Conservation (phyloP, 176 grass and related monocot species). For the Bolboschoenus planiculmis region DNA sequence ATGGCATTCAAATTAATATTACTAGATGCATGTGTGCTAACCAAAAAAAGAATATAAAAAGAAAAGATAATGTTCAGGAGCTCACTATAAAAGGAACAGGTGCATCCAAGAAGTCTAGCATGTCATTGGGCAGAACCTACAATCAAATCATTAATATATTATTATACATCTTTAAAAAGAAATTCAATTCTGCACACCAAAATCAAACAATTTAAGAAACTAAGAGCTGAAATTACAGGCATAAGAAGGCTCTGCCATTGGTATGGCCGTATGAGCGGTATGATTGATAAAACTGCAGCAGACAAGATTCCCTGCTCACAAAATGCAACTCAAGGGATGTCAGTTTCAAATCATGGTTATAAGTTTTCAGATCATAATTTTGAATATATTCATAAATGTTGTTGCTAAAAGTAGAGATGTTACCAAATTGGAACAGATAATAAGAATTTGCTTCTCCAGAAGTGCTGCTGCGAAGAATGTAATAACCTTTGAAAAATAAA, state of each 20-base stretch:
- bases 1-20: not conserved
- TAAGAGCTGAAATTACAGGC: slow-evolving; percentile 46
- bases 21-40: not conserved
- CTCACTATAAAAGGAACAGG: slow-evolving; percentile 98
- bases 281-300: slow-evolving; percentile 80
- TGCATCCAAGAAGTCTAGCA: slow-evolving; percentile 95
- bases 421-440: slow-evolving; percentile 98
- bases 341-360: not conserved
- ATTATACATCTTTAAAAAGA: slow-evolving; percentile 21
- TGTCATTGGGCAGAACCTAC: slow-evolving; percentile 89
- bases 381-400: not conserved
- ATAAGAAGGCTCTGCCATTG: slow-evolving; percentile 95
- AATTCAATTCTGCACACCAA: slow-evolving; percentile 16
- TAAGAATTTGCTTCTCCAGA: slow-evolving; percentile 91
- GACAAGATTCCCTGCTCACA: slow-evolving; percentile 72
- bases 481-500: slow-evolving; percentile 52
- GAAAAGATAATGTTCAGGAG: slow-evolving; percentile 20
- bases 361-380: not conserved
- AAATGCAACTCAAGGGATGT: slow-evolving; percentile 18
- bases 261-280: slow-evolving; percentile 90
- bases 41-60: not conserved
- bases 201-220: slow-evolving; percentile 12
- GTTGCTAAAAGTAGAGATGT: slow-evolving; percentile 6
- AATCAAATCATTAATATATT: slow-evolving; percentile 14
- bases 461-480: slow-evolving; percentile 82